Conservation (phyloP, 345 rosid species). For the Jatropha curcas region DNA sequence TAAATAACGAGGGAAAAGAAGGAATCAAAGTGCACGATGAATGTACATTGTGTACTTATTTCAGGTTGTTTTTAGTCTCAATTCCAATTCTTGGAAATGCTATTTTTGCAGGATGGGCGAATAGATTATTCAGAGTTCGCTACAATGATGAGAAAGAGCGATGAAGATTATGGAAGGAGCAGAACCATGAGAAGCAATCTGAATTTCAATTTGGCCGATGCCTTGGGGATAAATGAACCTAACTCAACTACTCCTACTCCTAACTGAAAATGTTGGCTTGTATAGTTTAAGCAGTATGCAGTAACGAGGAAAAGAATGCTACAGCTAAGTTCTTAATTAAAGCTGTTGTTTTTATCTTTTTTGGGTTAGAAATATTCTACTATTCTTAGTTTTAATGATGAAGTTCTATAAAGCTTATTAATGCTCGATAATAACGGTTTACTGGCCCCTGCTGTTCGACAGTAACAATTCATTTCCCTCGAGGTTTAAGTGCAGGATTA, state of each 20-base stretch:
- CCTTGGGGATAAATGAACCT: slow-evolving; percentile 47
- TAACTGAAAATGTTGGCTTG: slow-evolving; percentile 15
- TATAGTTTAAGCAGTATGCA: background rate
- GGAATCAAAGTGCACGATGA: background rate
- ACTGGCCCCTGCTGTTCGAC: background rate
- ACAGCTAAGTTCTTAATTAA: slow-evolving; percentile 1
- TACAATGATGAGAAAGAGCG: slow-evolving; percentile 85
- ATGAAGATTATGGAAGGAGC: slow-evolving; percentile 62
- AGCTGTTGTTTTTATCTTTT: background rate
- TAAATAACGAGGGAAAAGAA: too few relatives aligned
- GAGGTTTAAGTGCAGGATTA: slow-evolving; percentile 6
- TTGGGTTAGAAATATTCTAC: background rate
- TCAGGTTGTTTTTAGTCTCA: background rate
- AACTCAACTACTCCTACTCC: background rate
- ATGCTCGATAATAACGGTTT: background rate
- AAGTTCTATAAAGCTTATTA: background rate
- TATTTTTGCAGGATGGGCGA: slow-evolving; percentile 63
- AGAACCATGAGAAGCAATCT: slow-evolving; percentile 76
- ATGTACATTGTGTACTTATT: background rate
- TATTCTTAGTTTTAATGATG: background rate
- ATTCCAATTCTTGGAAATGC: background rate
- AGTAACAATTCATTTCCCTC: background rate
- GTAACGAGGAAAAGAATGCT: background rate
- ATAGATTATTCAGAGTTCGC: slow-evolving; percentile 85
- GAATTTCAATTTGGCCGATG: slow-evolving; percentile 74